Conservation (phyloP, 2,329 filamentous ascomycete genomes). For the Blumeria graminis region DNA sequence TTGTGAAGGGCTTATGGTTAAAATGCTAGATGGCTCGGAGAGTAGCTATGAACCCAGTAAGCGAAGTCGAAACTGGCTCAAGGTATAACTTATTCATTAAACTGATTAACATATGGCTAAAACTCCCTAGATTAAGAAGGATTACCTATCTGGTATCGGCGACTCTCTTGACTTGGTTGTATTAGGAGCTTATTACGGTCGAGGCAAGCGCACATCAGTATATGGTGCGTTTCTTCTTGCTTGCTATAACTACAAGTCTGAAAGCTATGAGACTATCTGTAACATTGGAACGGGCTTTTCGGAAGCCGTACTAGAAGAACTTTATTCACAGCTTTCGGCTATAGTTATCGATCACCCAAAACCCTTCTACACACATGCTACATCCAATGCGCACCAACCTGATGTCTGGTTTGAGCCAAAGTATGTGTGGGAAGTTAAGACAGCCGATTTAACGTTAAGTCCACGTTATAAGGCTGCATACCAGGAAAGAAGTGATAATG, state of each 20-base stretch:
- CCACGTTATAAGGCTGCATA: slow-evolving; percentile 83
- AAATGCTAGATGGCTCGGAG: slow-evolving; percentile 87
- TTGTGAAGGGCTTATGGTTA: slow-evolving; percentile 96
- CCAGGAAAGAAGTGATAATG: slow-evolving; percentile 49
- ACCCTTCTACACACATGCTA: slow-evolving; percentile 77
- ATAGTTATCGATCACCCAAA: slow-evolving; percentile 76
- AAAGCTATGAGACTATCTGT: slow-evolving; percentile 86
- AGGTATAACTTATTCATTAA: slow-evolving; percentile 27
- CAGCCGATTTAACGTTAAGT: slow-evolving; percentile 78
- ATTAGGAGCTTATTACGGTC: slow-evolving; percentile 78
- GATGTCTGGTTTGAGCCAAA: slow-evolving; percentile 96
- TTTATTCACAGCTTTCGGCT: slow-evolving; percentile 50
- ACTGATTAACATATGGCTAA: background rate
- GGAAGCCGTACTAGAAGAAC: slow-evolving; percentile 73
- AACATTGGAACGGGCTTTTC: slow-evolving; percentile 97
- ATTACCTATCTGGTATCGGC: slow-evolving; percentile 80
- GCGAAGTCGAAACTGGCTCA: slow-evolving; percentile 93
- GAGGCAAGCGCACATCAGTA: slow-evolving; percentile 82
- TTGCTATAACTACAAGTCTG: slow-evolving; percentile 60
- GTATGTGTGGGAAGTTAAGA: slow-evolving; percentile 94
- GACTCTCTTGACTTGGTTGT: slow-evolving; percentile 95
- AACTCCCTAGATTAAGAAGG: slow-evolving; percentile 59
- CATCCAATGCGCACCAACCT: slow-evolving; percentile 72
- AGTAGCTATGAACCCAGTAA: slow-evolving; percentile 93
- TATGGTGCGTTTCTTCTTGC: slow-evolving; percentile 92